phyloP scores from a whole-genome alignment of 768 basidiomycete genomes.

The Phlebiopsis gigantea region DNA sequence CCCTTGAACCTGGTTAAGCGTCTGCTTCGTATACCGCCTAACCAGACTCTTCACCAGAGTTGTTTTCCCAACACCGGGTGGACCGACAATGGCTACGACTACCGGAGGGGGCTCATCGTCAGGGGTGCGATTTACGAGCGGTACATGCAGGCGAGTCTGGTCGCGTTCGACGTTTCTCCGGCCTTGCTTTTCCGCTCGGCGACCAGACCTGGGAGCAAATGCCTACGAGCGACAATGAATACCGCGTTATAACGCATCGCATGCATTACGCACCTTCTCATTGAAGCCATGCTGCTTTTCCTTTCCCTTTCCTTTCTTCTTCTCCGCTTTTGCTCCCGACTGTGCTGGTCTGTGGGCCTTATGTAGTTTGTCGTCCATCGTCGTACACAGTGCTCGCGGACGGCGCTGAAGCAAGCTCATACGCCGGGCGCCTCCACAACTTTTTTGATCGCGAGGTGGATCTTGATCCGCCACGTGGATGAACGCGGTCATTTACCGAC shows the following conservation, averaged over 20 bases:
- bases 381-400: not conserved
- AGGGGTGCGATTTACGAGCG: constrained; percentile 91
- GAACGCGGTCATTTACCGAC: not conserved
- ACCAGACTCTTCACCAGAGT: constrained; percentile 91
- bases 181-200: constrained; percentile 83
- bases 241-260: not conserved
- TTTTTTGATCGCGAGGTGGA: not conserved
- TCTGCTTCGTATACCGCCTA: constrained; percentile 90
- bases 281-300: constrained; percentile 78
- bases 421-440: not conserved
- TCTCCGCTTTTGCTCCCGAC: constrained; percentile 68
- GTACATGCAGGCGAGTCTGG: constrained; percentile 93
- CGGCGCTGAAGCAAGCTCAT: not conserved
- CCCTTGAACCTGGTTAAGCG: constrained; percentile 81
- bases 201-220: constrained; percentile 89
- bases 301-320: constrained; percentile 63
- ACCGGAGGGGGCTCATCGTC: constrained; percentile 89
- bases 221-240: constrained; percentile 48
- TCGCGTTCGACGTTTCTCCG: constrained; percentile 89
- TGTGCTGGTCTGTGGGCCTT: constrained; percentile 77
- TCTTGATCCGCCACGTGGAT: not conserved
- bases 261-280: constrained; percentile 64
- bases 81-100: constrained; percentile 91
- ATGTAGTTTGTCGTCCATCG: constrained; percentile 73
- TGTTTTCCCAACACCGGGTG: constrained; percentile 94